Evolutionary conservation across 208 protist species (phyloP).

Genomic region (Trypanosoma mega): DNA sequence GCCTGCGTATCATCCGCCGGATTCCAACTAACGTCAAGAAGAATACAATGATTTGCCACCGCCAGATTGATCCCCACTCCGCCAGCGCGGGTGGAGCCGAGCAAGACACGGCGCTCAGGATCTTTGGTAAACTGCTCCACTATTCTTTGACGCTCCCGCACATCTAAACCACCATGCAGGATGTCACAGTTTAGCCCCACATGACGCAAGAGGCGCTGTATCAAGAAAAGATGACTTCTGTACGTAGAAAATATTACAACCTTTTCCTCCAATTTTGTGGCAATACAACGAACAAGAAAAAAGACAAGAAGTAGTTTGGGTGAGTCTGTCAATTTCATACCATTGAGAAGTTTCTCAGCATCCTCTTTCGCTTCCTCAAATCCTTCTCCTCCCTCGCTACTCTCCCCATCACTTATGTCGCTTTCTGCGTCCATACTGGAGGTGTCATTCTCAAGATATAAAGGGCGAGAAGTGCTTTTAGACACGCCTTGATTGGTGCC

Average conservation of each 20-base stretch:
- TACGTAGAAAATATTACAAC: conserved; percentile 85
- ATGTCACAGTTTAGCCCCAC: conserved; percentile 30
- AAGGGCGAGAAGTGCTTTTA: neutral
- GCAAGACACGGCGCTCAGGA: conserved; percentile 47
- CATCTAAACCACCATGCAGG: conserved; percentile 41
- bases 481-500: neutral
- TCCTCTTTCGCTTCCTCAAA: conserved; percentile 6
- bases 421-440: neutral
- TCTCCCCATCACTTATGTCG: neutral
- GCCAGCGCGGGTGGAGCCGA: conserved; percentile 92
- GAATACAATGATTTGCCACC: conserved; percentile 91
- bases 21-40: conserved; percentile 95
- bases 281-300: conserved; percentile 54
- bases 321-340: conserved; percentile 38
- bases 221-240: conserved; percentile 51
- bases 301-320: conserved; percentile 71
- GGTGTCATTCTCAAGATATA: neutral
- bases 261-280: conserved; percentile 46
- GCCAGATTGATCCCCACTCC: conserved; percentile 93
- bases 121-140: conserved; percentile 71
- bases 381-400: neutral
- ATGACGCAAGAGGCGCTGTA: conserved; percentile 37
- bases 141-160: conserved; percentile 39
- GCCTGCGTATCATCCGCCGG: conserved; percentile 90
- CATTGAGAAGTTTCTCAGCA: conserved; percentile 5